phyloP scores from a whole-genome alignment of 768 basidiomycete species.

The Sistotremastrum niveocremeum region DNA sequence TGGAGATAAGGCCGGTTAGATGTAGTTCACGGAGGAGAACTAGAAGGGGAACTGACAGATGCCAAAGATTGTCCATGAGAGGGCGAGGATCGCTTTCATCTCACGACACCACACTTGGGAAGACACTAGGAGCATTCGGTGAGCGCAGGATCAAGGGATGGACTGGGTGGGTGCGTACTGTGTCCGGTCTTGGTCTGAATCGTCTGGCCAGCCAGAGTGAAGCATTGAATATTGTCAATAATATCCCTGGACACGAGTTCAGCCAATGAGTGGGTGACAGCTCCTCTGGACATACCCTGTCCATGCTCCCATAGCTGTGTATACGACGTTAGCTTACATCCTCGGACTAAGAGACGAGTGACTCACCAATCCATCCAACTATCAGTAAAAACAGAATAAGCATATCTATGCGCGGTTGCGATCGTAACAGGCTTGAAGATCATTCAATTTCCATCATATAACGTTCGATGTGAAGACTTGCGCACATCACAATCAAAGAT shows the following conservation, averaged over 20 bases:
- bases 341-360: neutral
- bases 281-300: conserved; percentile 35
- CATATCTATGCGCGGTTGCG: conserved; percentile 52
- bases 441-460: conserved; percentile 2
- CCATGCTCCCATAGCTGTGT: conserved; percentile 63
- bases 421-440: conserved; percentile 46
- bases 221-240: conserved; percentile 52
- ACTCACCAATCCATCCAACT: conserved; percentile 58
- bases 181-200: conserved; percentile 38
- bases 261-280: neutral
- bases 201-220: conserved; percentile 27
- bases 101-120: conserved; percentile 52
- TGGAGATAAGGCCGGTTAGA: conserved; percentile 9
- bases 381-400: conserved; percentile 39
- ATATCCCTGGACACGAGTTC: conserved; percentile 37
- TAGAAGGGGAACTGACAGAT: conserved; percentile 23
- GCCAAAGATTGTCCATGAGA: conserved; percentile 64
- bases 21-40: neutral
- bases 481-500: conserved; percentile 44
- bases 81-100: conserved; percentile 66
- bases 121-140: conserved; percentile 29
- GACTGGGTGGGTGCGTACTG: conserved; percentile 26
- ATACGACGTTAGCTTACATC: neutral
- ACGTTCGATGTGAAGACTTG: conserved; percentile 6
- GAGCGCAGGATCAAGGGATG: neutral